These are phyloP conservation scores for Venturia pyrina DNA, from an alignment of 2,329 filamentous ascomycete genomes.

Conservation along the genomic window DNA sequence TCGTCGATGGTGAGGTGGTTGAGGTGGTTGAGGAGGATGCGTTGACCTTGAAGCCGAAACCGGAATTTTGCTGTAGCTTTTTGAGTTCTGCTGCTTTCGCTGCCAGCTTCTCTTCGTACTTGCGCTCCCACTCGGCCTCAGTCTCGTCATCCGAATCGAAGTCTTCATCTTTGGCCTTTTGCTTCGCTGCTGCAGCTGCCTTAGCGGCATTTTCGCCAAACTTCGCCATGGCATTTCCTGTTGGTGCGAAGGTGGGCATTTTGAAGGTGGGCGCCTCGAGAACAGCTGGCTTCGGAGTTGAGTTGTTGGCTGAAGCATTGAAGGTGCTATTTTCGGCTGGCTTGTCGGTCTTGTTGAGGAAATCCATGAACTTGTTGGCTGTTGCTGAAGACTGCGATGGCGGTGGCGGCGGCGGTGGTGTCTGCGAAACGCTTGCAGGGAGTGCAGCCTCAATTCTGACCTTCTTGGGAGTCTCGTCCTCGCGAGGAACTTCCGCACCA, in stretches of 20 bases:
- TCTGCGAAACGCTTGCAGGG: not conserved
- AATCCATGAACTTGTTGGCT: conserved; percentile 7
- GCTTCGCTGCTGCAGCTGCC: conserved; percentile 22
- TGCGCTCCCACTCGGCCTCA: conserved; percentile 24
- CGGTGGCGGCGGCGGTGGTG: not conserved
- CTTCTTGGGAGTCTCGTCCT: not conserved
- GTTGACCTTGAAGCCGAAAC: not conserved
- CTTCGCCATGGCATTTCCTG: not conserved
- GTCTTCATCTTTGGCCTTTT: conserved; percentile 25
- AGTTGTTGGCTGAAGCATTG: not conserved
- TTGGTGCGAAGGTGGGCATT: not conserved
- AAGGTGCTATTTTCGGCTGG: not conserved
- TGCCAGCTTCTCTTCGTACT: conserved; percentile 23
- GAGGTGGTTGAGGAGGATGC: not conserved
- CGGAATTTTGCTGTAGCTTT: not conserved
- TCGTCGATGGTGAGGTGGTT: not conserved
- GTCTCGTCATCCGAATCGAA: conserved; percentile 28
- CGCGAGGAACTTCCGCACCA: not conserved
- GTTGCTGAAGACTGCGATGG: not conserved
- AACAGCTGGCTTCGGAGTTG: not conserved
- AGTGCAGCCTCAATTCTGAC: not conserved
- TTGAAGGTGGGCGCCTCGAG: not conserved
- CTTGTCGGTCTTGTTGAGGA: not conserved
- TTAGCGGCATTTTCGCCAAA: conserved; percentile 9
- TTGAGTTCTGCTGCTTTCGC: conserved; percentile 16